Conservation (phyloP, 225 moss, liverwort and hornwort genomes). For the Physcomitrium patens region DNA sequence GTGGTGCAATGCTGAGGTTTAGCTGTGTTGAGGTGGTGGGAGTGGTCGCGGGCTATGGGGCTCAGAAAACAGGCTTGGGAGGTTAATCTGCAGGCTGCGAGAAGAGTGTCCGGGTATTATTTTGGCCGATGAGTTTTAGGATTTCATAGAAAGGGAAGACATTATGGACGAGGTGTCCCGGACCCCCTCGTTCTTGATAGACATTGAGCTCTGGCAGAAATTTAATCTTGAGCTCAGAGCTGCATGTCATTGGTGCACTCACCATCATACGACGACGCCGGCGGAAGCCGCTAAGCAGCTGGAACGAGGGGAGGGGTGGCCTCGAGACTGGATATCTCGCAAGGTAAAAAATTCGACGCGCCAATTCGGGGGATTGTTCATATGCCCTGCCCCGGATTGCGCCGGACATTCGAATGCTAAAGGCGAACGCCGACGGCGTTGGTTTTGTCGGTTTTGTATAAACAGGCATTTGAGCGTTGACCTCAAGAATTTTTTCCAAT, state of each 20-base stretch:
- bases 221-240: slow-evolving; percentile 73
- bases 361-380: slow-evolving; percentile 69
- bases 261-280: slow-evolving; percentile 77
- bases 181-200: slow-evolving; percentile 68
- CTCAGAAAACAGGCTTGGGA: slow-evolving; percentile 1
- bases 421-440: slow-evolving; percentile 70
- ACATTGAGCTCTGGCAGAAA: slow-evolving; percentile 70
- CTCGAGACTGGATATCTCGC: slow-evolving; percentile 72
- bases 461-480: slow-evolving; percentile 66
- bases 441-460: slow-evolving; percentile 77
- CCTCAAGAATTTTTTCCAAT: slow-evolving; percentile 72
- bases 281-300: slow-evolving; percentile 79
- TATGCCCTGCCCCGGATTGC: slow-evolving; percentile 71
- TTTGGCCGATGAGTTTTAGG: neutral
- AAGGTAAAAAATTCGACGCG: slow-evolving; percentile 76
- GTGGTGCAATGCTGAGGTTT: neutral
- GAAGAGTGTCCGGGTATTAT: neutral
- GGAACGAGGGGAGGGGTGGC: slow-evolving; percentile 68
- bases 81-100: slow-evolving; percentile 3
- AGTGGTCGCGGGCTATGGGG: neutral
- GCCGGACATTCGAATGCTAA: slow-evolving; percentile 71
- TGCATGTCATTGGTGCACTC: slow-evolving; percentile 78
- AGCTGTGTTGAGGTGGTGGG: too few relatives aligned
- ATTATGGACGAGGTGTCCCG: slow-evolving; percentile 65
- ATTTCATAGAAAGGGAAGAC: neutral